A percentile compares a stretch with the other conserved stretches of the same genome.
phyloP scores from a whole-genome alignment of 2,329 filamentous ascomycete genomes.

The Thielaviopsis euricoi region DNA sequence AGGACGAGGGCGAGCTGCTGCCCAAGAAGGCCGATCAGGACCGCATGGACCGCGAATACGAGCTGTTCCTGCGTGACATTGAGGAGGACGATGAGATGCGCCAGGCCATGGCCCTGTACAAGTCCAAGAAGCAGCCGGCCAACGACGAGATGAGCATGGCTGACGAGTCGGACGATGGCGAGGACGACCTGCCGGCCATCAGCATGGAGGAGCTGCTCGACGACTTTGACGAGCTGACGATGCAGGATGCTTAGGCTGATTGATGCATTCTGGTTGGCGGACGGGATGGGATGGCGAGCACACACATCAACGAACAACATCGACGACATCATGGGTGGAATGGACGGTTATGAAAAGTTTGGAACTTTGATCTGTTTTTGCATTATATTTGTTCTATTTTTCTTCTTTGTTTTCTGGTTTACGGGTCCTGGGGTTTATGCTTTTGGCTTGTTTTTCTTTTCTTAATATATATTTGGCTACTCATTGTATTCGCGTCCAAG shows the following conservation, averaged over 20 bases:
- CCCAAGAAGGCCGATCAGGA: constrained; percentile 80
- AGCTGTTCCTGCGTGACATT: constrained; percentile 91
- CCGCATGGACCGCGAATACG: constrained; percentile 81
- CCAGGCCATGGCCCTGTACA: constrained; percentile 73
- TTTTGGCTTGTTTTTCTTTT: not conserved
- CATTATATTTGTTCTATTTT: constrained; percentile 1
- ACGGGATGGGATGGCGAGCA: not conserved
- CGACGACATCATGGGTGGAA: not conserved
- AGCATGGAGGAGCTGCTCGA: constrained; percentile 72
- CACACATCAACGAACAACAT: constrained; percentile 1
- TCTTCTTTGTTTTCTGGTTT: not conserved
- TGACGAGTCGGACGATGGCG: constrained; percentile 38
- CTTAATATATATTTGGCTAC: not conserved
- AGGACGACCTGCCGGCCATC: constrained; percentile 50
- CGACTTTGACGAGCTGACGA: constrained; percentile 78
- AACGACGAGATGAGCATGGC: constrained; percentile 52
- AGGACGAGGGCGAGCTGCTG: constrained; percentile 74
- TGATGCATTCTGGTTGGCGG: not conserved
- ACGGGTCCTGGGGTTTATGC: not conserved
- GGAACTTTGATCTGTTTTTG: constrained; percentile 1
- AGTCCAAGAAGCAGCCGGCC: constrained; percentile 37
- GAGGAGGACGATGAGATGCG: constrained; percentile 88
- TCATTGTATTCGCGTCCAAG: not conserved
- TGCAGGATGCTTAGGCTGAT: constrained; percentile 35
- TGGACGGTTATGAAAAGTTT: constrained; percentile 6